Evolutionary conservation across 768 basidiomycete genomes (phyloP).

Genomic region (Boletus subcaerulescens): DNA sequence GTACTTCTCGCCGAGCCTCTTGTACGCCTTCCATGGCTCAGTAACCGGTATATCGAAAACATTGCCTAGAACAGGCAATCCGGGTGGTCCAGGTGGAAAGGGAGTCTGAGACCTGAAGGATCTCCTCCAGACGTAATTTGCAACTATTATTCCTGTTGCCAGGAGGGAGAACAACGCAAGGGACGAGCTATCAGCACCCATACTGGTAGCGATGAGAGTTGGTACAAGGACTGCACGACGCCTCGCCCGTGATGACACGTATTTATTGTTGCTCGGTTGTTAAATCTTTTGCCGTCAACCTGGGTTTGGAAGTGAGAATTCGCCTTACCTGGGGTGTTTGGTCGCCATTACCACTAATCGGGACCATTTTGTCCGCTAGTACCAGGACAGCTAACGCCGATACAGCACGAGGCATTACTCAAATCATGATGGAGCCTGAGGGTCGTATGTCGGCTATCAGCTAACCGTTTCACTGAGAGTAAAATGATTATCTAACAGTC

Average conservation of each 20-base stretch:
- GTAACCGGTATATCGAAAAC: conserved; percentile 2
- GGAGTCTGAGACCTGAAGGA: background rate
- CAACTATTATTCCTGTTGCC: background rate
- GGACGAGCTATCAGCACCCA: background rate
- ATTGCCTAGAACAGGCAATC: conserved; percentile 5
- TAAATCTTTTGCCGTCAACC: background rate
- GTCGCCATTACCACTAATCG: too few species aligned
- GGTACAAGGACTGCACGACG: background rate
- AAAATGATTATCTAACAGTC: too few species aligned
- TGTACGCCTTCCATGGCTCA: conserved; percentile 4
- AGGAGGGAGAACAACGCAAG: background rate
- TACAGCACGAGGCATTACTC: too few species aligned
- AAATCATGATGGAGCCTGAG: too few species aligned
- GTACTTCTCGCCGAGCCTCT: conserved; percentile 6
- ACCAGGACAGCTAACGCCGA: too few species aligned
- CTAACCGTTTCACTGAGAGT: too few species aligned
- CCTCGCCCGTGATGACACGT: too few species aligned
- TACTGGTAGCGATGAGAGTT: background rate
- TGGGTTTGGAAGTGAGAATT: too few species aligned
- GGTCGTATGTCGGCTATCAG: too few species aligned
- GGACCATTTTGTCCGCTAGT: too few species aligned
- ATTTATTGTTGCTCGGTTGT: background rate
- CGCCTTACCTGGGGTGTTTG: too few species aligned
- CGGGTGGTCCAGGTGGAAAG: conserved; percentile 4
- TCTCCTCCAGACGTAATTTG: background rate